phyloP scores from a whole-genome alignment of 306 rosid genomes.

The Medicago lupulina region DNA sequence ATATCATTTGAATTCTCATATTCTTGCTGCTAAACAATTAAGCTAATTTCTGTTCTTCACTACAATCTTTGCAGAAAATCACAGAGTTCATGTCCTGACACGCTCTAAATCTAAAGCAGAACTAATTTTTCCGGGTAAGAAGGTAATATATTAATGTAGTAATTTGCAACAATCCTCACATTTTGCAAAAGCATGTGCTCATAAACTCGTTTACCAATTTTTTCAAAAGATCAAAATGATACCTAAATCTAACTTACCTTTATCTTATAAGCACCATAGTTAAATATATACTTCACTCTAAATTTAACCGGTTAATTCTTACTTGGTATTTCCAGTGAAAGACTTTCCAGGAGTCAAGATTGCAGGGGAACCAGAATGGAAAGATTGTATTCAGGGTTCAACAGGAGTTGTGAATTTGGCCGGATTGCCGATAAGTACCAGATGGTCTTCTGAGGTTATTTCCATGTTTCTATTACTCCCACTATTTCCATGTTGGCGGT shows the following conservation, averaged over 20 bases:
- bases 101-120: slow-evolving; percentile 90
- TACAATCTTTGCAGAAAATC: slow-evolving; percentile 69
- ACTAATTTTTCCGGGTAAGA: slow-evolving; percentile 98
- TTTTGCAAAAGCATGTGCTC: slow-evolving; percentile 25
- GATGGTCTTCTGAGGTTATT: slow-evolving; percentile 95
- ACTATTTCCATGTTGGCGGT: slow-evolving; percentile 21
- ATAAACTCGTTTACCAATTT: not conserved
- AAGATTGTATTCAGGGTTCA: slow-evolving; percentile 78
- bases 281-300: slow-evolving; percentile 24
- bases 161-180: slow-evolving; percentile 36
- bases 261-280: slow-evolving; percentile 6
- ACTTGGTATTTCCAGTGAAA: slow-evolving; percentile 58
- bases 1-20: slow-evolving; percentile 16
- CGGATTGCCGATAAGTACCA: slow-evolving; percentile 90
- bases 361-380: slow-evolving; percentile 89
- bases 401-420: slow-evolving; percentile 94
- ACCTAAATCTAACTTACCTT: slow-evolving; percentile 15
- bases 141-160: slow-evolving; percentile 66
- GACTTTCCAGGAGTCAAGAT: slow-evolving; percentile 86
- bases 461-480: slow-evolving; percentile 36
- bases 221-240: slow-evolving; percentile 22
- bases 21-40: not conserved
- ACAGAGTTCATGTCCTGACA: slow-evolving; percentile 76
- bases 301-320: slow-evolving; percentile 39
- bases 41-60: slow-evolving; percentile 27